A percentile compares a stretch with the other conserved stretches of the same genome.
These are phyloP conservation scores for Sarocladium strictum DNA, from an alignment of 2,329 filamentous ascomycete species.

Conservation along the genomic window DNA sequence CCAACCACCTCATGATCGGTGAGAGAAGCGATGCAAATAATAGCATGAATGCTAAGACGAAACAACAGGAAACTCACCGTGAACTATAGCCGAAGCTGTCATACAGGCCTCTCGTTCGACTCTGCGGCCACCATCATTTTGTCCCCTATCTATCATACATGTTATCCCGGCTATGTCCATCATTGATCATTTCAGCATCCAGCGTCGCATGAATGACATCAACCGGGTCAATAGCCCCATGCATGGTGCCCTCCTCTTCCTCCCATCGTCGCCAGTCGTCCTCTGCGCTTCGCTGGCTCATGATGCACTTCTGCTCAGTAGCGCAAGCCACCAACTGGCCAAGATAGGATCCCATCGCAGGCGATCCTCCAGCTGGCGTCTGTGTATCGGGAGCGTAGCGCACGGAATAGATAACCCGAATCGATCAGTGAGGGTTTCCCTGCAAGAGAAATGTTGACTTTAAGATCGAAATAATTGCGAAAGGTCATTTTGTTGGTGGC, in stretches of 20 bases:
- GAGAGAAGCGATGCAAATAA: background rate
- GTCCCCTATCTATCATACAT: too few relatives aligned
- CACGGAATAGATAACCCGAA: too few relatives aligned
- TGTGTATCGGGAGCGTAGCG: too few relatives aligned
- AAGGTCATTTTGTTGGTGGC: background rate
- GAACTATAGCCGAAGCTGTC: background rate
- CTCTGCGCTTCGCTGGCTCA: background rate
- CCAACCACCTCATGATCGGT: background rate
- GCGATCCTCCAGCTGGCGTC: background rate
- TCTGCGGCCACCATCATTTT: background rate
- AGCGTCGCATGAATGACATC: conserved; percentile 7
- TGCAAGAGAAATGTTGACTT: too few relatives aligned
- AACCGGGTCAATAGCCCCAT: background rate
- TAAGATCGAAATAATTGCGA: too few relatives aligned
- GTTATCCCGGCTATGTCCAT: background rate
- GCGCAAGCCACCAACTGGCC: conserved; percentile 3
- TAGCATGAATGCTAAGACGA: background rate
- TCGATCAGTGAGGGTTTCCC: too few relatives aligned
- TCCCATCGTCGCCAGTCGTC: background rate
- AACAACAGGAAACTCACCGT: background rate
- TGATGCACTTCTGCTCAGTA: background rate
- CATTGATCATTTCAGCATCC: background rate
- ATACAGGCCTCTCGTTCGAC: too few relatives aligned
- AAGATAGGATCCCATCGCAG: background rate
- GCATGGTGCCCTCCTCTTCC: background rate